phyloP scores from a whole-genome alignment of 352 stramenopile species.

The Blastocystis sp. region DNA sequence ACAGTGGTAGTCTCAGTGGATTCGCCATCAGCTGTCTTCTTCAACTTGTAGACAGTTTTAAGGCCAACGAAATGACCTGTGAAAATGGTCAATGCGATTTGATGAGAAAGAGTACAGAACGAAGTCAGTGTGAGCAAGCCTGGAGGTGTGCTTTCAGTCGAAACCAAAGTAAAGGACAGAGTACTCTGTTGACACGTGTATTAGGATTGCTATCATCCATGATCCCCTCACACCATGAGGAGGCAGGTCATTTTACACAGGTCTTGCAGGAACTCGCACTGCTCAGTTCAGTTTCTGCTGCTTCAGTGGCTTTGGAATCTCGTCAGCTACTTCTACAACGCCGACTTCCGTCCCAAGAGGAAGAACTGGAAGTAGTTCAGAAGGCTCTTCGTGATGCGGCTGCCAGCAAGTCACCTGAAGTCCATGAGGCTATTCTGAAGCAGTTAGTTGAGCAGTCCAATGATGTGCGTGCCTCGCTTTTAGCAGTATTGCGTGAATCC shows the following conservation, averaged over 20 bases:
- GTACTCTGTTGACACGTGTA: slow-evolving; percentile 76
- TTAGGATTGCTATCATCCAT: slow-evolving; percentile 80
- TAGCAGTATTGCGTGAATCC: slow-evolving; percentile 69
- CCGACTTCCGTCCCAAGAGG: slow-evolving; percentile 90
- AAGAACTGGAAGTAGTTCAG: slow-evolving; percentile 77
- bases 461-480: slow-evolving; percentile 56
- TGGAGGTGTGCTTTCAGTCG: slow-evolving; percentile 35
- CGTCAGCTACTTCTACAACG: slow-evolving; percentile 91
- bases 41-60: slow-evolving; percentile 69
- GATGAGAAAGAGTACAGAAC: background rate
- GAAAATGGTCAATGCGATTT: background rate
- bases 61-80: slow-evolving; percentile 32
- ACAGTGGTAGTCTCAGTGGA: slow-evolving; percentile 75
- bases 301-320: slow-evolving; percentile 85
- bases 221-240: slow-evolving; percentile 70
- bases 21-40: slow-evolving; percentile 36
- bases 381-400: slow-evolving; percentile 54
- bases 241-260: slow-evolving; percentile 77
- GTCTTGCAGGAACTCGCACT: slow-evolving; percentile 82
- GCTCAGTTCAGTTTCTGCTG: slow-evolving; percentile 83
- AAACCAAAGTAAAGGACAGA: slow-evolving; percentile 72
- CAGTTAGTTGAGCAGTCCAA: slow-evolving; percentile 40
- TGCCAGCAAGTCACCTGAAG: background rate
- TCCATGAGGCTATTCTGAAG: slow-evolving; percentile 44
- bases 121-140: background rate